A percentile compares a stretch with the other conserved stretches of the same genome.
Conservation (phyloP, 768 basidiomycete species). For the Tylopilus vinaceipallidus region DNA sequence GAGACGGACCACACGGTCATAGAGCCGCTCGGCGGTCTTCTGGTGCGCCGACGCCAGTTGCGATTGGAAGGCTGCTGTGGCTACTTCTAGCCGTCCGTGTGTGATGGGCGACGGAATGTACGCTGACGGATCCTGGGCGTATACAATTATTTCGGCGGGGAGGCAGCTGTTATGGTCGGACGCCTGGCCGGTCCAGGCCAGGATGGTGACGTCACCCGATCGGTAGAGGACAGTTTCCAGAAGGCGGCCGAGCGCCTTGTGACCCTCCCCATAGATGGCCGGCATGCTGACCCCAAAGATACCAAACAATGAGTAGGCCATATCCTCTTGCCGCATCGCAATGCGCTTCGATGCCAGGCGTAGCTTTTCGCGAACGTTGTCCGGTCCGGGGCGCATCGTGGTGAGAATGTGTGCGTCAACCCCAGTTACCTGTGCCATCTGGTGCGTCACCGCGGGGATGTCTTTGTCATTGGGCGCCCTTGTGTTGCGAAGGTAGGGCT, state of each 20-base stretch:
- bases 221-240: constrained; percentile 8
- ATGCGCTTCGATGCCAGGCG: constrained; percentile 19
- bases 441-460: too few species aligned
- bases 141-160: constrained; percentile 18
- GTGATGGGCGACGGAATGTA: too few species aligned
- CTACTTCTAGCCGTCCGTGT: too few species aligned
- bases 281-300: constrained; percentile 17
- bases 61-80: too few species aligned
- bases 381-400: constrained; percentile 8
- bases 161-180: constrained; percentile 24
- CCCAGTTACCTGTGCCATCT: constrained; percentile 5
- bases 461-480: constrained; percentile 13
- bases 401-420: constrained; percentile 4
- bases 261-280: constrained; percentile 21
- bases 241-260: constrained; percentile 21
- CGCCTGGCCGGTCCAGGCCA: constrained; percentile 17
- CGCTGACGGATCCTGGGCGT: background rate
- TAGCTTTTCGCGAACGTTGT: constrained; percentile 16
- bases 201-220: constrained; percentile 16
- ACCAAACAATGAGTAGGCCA: constrained; percentile 26
- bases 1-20: too few species aligned
- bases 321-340: constrained; percentile 22
- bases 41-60: too few species aligned
- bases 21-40: too few species aligned
- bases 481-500: constrained; percentile 11